phyloP scores from a whole-genome alignment of 2,329 filamentous ascomycete species.

The Monilinia laxa region DNA sequence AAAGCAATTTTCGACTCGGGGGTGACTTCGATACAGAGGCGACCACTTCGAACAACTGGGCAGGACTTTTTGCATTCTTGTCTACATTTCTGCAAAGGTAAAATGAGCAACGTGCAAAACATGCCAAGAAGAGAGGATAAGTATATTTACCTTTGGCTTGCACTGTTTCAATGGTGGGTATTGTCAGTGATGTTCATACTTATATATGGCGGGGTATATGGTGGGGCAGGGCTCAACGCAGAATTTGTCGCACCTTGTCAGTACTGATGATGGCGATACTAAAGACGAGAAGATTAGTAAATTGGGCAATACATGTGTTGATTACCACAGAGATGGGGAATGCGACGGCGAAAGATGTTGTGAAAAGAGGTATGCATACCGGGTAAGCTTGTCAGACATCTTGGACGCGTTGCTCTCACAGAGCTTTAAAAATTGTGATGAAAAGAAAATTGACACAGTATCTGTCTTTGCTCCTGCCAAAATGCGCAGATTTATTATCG shows the following conservation, averaged over 20 bases:
- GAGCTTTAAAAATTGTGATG: slow-evolving; percentile 4
- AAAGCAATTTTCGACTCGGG: slow-evolving; percentile 91
- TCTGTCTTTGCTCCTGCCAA: no score
- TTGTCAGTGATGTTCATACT: slow-evolving; percentile 43
- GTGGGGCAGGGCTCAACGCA: slow-evolving; percentile 43
- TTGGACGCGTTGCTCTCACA: slow-evolving; percentile 23
- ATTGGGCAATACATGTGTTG: neutral
- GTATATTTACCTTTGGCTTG: slow-evolving; percentile 71
- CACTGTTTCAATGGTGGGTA: slow-evolving; percentile 55
- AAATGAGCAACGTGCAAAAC: slow-evolving; percentile 37
- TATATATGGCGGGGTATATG: slow-evolving; percentile 38
- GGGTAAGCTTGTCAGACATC: slow-evolving; percentile 94
- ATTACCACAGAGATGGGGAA: neutral
- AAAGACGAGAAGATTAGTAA: slow-evolving; percentile 29
- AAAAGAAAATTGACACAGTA: neutral
- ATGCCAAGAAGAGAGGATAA: slow-evolving; percentile 18
- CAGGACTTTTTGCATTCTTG: slow-evolving; percentile 99
- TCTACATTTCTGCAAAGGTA: slow-evolving; percentile 75
- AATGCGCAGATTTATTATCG: neutral
- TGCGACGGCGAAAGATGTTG: neutral
- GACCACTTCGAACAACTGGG: slow-evolving; percentile 94
- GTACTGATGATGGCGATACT: slow-evolving; percentile 99
- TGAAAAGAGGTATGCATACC: slow-evolving; percentile 57
- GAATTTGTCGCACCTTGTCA: slow-evolving; percentile 74
- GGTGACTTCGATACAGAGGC: slow-evolving; percentile 93